These are phyloP conservation scores for Kuraishia hungarica DNA, from an alignment of 805 yeast genomes.

Conservation along the genomic window DNA sequence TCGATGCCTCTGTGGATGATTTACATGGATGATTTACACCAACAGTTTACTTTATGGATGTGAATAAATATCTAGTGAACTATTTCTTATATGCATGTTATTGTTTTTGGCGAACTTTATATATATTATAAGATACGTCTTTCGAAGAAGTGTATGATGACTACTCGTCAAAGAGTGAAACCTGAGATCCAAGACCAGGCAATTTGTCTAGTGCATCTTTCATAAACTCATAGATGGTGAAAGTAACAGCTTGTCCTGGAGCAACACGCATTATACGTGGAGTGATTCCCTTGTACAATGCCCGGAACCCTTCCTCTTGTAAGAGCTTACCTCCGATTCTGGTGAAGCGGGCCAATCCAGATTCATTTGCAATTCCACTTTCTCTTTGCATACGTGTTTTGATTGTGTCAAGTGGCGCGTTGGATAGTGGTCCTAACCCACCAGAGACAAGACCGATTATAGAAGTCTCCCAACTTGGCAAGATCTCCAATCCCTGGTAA, in stretches of 20 bases:
- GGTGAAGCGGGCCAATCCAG: slow-evolving; percentile 69
- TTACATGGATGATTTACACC: too few relatives aligned
- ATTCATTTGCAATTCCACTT: slow-evolving; percentile 49
- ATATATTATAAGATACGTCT: too few relatives aligned
- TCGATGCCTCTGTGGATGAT: too few relatives aligned
- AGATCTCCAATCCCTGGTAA: slow-evolving; percentile 42
- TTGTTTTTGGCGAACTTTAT: too few relatives aligned
- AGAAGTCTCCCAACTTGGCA: slow-evolving; percentile 94
- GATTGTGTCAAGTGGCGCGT: slow-evolving; percentile 95
- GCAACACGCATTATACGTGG: slow-evolving; percentile 99
- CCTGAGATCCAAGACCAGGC: slow-evolving; percentile 18
- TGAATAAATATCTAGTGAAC: too few relatives aligned
- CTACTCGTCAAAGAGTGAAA: slow-evolving; percentile 22
- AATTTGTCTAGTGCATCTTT: slow-evolving; percentile 50
- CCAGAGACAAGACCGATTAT: slow-evolving; percentile 87
- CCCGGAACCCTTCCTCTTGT: slow-evolving; percentile 81
- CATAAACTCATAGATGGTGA: slow-evolving; percentile 90
- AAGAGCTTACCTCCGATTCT: slow-evolving; percentile 76
- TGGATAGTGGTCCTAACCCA: slow-evolving; percentile 95
- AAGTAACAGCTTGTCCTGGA: slow-evolving; percentile 98
- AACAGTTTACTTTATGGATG: too few relatives aligned
- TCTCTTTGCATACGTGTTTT: slow-evolving; percentile 95
- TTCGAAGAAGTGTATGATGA: too few relatives aligned
- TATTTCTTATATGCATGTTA: too few relatives aligned
- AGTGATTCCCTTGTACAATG: slow-evolving; percentile 93